Evolutionary conservation across 768 basidiomycete genomes (phyloP).

Genomic region (Galerina marginata): DNA sequence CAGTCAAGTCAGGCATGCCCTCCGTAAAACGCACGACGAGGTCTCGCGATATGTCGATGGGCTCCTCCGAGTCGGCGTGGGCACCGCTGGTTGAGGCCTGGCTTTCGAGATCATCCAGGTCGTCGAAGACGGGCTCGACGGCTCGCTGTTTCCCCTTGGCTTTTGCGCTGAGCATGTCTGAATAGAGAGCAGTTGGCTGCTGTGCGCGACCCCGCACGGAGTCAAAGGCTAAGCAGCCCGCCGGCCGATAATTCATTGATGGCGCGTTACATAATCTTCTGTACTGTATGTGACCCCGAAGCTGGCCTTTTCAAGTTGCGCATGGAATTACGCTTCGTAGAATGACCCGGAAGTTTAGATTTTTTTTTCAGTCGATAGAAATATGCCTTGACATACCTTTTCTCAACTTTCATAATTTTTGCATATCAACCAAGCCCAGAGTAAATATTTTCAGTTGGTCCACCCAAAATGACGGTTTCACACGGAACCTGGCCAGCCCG

Average conservation of each 20-base stretch:
- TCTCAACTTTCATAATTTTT: no score
- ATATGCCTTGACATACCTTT: no score
- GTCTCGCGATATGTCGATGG: constrained; percentile 43
- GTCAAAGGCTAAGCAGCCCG: not conserved
- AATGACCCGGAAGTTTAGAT: no score
- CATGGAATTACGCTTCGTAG: no score
- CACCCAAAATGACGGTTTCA: no score
- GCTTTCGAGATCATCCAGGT: constrained; percentile 20
- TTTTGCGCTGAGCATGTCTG: constrained; percentile 74
- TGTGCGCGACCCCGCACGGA: not conserved
- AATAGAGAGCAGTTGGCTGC: not conserved
- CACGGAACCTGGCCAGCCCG: no score
- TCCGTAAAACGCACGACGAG: constrained; percentile 90
- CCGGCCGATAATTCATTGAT: not conserved
- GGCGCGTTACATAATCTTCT: not conserved
- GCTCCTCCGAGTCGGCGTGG: constrained; percentile 3
- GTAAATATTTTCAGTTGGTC: no score
- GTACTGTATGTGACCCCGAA: no score
- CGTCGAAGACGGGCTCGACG: constrained; percentile 41
- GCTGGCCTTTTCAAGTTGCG: no score
- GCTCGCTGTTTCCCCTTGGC: constrained; percentile 85
- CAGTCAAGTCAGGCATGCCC: constrained; percentile 72
- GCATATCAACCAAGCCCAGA: no score
- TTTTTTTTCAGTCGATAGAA: no score
- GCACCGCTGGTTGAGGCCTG: constrained; percentile 9